phyloP scores from a whole-genome alignment of 306 rosid genomes.

The Senna tora region DNA sequence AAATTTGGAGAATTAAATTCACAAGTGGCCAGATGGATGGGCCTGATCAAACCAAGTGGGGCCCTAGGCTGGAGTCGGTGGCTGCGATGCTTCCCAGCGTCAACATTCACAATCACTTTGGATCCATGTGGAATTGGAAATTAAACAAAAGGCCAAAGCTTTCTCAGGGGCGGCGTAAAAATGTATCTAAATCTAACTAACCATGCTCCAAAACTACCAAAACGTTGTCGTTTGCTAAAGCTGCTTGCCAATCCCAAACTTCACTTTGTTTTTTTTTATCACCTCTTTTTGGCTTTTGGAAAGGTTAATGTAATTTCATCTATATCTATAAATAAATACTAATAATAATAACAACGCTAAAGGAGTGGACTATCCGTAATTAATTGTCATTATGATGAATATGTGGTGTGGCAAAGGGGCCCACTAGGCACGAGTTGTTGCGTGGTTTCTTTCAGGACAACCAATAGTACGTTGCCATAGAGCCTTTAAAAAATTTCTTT shows the following conservation, averaged over 20 bases:
- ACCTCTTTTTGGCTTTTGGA: no score
- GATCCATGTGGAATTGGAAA: no score
- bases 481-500: not conserved
- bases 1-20: slow-evolving; percentile 6
- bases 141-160: slow-evolving; percentile 35
- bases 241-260: no score
- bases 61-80: slow-evolving; percentile 36
- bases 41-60: slow-evolving; percentile 40
- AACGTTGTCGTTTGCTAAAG: no score
- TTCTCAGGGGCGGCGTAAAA: slow-evolving; percentile 59
- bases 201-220: no score
- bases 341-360: no score
- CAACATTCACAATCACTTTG: not conserved
- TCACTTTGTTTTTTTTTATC: no score
- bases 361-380: not conserved
- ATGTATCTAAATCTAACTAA: slow-evolving; percentile 21
- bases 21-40: slow-evolving; percentile 43
- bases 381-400: not conserved
- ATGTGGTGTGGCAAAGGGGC: not conserved
- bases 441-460: slow-evolving; percentile 22
- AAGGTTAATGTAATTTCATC: no score
- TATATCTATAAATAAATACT: no score
- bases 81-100: slow-evolving; percentile 23
- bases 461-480: slow-evolving; percentile 33
- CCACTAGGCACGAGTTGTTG: not conserved